These are phyloP conservation scores for Ogataea allantospora DNA, from an alignment of 805 yeast genomes.

Conservation along the genomic window DNA sequence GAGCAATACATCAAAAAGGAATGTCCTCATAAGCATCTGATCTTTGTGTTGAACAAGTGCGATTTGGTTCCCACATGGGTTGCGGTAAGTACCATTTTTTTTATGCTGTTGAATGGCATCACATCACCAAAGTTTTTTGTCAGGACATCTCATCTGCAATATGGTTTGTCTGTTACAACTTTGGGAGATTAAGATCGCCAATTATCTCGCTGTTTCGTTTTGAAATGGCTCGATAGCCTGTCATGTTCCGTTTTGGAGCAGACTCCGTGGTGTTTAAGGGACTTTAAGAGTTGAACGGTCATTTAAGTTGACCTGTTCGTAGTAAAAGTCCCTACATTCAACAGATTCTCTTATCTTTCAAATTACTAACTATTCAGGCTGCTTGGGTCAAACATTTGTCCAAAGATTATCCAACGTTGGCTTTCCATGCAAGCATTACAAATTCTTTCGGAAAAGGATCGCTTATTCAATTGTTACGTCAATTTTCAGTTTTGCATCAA, in stretches of 20 bases:
- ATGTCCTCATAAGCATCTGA: slow-evolving; percentile 94
- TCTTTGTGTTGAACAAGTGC: slow-evolving; percentile 93
- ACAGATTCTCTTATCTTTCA: slow-evolving; percentile 4
- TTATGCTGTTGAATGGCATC: slow-evolving; percentile 10
- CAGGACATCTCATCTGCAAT: slow-evolving; percentile 59
- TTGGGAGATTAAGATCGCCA: slow-evolving; percentile 83
- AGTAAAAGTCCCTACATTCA: slow-evolving; percentile 82
- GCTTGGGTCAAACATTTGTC: slow-evolving; percentile 98
- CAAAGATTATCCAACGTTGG: slow-evolving; percentile 88
- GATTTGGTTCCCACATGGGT: slow-evolving; percentile 99
- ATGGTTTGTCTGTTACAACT: slow-evolving; percentile 90
- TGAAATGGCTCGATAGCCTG: slow-evolving; percentile 35
- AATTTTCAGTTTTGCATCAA: slow-evolving; percentile 83
- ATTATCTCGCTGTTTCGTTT: slow-evolving; percentile 47
- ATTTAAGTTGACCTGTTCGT: slow-evolving; percentile 53
- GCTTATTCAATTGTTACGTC: slow-evolving; percentile 87
- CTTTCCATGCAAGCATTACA: slow-evolving; percentile 96
- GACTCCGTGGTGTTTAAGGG: slow-evolving; percentile 42
- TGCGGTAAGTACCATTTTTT: slow-evolving; percentile 73
- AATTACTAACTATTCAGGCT: slow-evolving; percentile 54
- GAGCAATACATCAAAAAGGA: slow-evolving; percentile 91
- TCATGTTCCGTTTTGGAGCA: slow-evolving; percentile 44
- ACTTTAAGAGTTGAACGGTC: slow-evolving; percentile 80
- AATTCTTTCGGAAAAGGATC: slow-evolving; percentile 98
- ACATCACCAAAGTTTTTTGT: slow-evolving; percentile 77